Evolutionary conservation across 2,329 filamentous ascomycete species (phyloP).

Genomic region (Calonectria pseudoturangicola): DNA sequence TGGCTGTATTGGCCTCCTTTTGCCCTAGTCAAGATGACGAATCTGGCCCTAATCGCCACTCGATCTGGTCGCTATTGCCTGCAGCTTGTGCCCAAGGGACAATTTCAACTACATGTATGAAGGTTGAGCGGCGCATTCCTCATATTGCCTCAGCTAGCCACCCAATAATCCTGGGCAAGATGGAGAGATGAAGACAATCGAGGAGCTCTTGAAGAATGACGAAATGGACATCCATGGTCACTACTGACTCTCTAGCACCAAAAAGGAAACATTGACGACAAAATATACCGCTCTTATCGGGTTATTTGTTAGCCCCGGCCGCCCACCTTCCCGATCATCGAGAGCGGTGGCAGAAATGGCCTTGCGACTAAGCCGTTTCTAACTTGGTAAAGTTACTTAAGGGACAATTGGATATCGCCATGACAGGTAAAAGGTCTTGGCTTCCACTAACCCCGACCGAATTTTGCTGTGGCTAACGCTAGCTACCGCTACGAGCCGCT

Average conservation of each 20-base stretch:
- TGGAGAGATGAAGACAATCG: not conserved
- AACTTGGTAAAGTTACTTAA: not conserved
- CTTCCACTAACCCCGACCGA: not conserved
- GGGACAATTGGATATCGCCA: not conserved
- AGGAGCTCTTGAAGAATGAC: not conserved
- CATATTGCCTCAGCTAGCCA: not conserved
- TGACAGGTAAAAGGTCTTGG: not conserved
- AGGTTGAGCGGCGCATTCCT: conserved; percentile 2
- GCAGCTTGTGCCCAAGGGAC: not conserved
- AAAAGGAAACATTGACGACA: not conserved
- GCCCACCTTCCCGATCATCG: not conserved
- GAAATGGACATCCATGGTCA: not conserved
- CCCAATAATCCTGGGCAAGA: not conserved
- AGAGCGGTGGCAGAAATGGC: not conserved
- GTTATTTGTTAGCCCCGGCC: not conserved
- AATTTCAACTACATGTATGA: not conserved
- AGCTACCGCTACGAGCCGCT: not conserved
- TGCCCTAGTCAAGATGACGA: no score
- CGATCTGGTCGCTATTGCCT: not conserved
- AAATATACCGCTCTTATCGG: not conserved
- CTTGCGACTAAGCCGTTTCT: not conserved
- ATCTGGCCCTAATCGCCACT: not conserved
- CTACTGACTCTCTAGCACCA: no score
- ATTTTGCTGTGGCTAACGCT: not conserved
- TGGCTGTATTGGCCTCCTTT: no score